Evolutionary conservation across 306 rosid species (phyloP).

Genomic region (Vigna unguiculata): DNA sequence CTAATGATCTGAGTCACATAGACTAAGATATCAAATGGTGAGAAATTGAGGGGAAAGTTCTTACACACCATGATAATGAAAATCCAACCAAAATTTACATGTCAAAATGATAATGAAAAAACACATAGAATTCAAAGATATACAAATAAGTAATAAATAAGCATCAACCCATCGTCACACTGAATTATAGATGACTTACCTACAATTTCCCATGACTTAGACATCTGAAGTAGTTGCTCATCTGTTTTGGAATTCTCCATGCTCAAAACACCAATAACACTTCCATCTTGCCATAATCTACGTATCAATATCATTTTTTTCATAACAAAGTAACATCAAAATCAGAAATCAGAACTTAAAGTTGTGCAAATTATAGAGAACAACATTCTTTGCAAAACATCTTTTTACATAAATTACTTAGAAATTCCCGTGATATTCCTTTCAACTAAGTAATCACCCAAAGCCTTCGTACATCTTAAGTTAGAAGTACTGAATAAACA

Average conservation of each 20-base stretch:
- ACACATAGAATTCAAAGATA: no score
- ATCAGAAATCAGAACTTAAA: conserved; percentile 20
- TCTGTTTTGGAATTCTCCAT: conserved; percentile 80
- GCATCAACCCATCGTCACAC: no score
- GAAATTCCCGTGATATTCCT: conserved; percentile 98
- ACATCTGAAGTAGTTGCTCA: conserved; percentile 78
- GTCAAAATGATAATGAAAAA: no score
- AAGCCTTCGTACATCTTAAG: conserved; percentile 74
- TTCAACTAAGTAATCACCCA: conserved; percentile 76
- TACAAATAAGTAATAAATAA: no score
- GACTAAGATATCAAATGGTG: no score
- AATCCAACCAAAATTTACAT: no score
- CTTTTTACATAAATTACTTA: conserved; percentile 53
- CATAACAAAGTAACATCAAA: conserved; percentile 42
- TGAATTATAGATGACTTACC: no score
- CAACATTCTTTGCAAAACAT: conserved; percentile 13
- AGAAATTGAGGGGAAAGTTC: no score
- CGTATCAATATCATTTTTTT: conserved; percentile 95
- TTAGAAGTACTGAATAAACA: conserved; percentile 80
- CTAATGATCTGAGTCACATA: no score
- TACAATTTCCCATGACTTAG: no score
- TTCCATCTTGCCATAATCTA: conserved; percentile 89
- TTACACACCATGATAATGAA: no score
- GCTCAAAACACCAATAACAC: conserved; percentile 94
- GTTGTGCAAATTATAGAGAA: not conserved